These are phyloP conservation scores for Talaromyces sp. DNA, from an alignment of 2,329 filamentous ascomycete species.

Conservation along the genomic window DNA sequence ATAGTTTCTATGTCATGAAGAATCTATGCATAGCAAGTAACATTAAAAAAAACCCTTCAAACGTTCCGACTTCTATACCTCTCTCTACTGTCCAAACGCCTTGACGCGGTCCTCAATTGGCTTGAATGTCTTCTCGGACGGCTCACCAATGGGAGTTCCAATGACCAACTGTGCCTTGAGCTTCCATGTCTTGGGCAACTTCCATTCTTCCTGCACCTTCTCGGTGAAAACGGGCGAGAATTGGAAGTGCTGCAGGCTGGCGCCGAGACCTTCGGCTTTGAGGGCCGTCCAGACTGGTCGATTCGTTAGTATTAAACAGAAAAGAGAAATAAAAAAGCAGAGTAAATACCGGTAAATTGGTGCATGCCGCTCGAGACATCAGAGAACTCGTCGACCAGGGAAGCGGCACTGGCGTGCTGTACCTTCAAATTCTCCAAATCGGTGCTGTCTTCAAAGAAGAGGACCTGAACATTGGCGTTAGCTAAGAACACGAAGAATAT, in stretches of 20 bases:
- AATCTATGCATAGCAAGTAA: neutral
- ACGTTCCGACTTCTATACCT: neutral
- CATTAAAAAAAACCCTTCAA: neutral
- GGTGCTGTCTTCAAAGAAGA: conserved; percentile 7
- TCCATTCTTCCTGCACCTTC: conserved; percentile 63
- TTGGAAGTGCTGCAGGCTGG: conserved; percentile 87
- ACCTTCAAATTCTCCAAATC: conserved; percentile 4
- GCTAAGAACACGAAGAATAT: neutral
- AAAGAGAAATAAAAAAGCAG: neutral
- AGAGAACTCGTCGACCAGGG: conserved; percentile 6
- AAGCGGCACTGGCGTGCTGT: neutral
- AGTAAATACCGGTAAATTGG: conserved; percentile 17
- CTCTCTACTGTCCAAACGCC: conserved; percentile 9
- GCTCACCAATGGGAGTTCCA: conserved; percentile 13
- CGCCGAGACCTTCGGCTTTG: conserved; percentile 73
- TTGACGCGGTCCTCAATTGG: conserved; percentile 11
- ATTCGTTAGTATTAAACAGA: neutral
- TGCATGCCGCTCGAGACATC: conserved; percentile 8
- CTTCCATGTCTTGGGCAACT: conserved; percentile 64
- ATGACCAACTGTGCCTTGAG: conserved; percentile 78
- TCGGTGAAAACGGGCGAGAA: conserved; percentile 63
- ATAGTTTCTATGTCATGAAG: neutral
- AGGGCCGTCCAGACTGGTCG: conserved; percentile 62
- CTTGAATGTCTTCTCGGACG: conserved; percentile 1
- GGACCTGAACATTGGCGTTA: conserved; percentile 1